These are phyloP conservation scores for Linum tenue DNA, from an alignment of 345 rosid genomes.

Conservation along the genomic window DNA sequence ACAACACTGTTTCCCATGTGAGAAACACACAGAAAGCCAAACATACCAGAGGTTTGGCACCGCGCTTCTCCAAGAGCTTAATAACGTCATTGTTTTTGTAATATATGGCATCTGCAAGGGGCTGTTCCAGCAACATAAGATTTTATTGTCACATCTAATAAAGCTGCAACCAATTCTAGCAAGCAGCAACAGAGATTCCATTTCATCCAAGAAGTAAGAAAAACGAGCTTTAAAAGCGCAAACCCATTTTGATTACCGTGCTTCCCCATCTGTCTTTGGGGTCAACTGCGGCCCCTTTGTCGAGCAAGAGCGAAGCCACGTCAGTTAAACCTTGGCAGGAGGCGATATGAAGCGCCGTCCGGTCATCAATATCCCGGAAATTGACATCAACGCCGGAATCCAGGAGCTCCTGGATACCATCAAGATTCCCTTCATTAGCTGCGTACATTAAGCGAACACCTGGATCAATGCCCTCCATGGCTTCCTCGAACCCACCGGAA, in stretches of 20 bases:
- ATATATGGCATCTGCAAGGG: conserved; percentile 82
- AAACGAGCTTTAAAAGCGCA: too few relatives aligned
- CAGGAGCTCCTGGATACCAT: conserved; percentile 47
- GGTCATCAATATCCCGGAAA: conserved; percentile 55
- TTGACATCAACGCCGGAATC: conserved; percentile 56
- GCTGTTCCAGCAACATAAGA: conserved; percentile 38
- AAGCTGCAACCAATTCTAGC: too few relatives aligned
- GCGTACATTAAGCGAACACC: conserved; percentile 62
- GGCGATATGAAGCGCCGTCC: conserved; percentile 75
- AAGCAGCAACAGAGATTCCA: too few relatives aligned
- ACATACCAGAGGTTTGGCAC: conserved; percentile 73
- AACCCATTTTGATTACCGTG: conserved; percentile 28
- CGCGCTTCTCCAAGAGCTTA: conserved; percentile 63
- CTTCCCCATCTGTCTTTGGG: conserved; percentile 57
- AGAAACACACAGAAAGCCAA: conserved; percentile 3
- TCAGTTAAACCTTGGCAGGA: conserved; percentile 64
- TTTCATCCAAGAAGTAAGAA: not conserved
- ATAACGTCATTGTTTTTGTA: conserved; percentile 74
- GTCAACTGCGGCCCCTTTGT: conserved; percentile 40
- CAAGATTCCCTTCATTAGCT: conserved; percentile 69
- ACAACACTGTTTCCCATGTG: not conserved
- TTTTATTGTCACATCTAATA: not conserved
- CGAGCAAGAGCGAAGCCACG: conserved; percentile 37
- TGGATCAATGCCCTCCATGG: conserved; percentile 32
- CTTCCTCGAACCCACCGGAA: conserved; percentile 27